Conservation (phyloP, 768 basidiomycete genomes). For the Suillus subluteus region DNA sequence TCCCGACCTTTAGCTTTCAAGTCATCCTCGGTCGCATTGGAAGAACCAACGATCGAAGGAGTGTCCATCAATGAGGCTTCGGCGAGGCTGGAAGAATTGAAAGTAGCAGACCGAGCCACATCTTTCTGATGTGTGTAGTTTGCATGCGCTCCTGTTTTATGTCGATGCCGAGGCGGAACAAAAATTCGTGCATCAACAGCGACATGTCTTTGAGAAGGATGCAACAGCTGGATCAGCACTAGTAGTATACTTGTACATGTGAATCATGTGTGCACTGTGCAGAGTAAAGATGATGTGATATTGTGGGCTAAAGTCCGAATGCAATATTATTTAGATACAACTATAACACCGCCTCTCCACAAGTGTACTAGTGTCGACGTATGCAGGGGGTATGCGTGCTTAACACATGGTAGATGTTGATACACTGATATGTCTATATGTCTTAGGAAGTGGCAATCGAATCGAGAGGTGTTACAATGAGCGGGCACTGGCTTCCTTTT, state of each 20-base stretch:
- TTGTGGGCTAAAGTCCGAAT: neutral
- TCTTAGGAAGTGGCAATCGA: neutral
- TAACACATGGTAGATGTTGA: neutral
- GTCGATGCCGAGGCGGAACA: too few relatives aligned
- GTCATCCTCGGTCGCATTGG: too few relatives aligned
- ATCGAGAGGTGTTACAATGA: conserved; percentile 44
- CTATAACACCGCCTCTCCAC: neutral
- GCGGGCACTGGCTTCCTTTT: conserved; percentile 65
- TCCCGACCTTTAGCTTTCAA: too few relatives aligned
- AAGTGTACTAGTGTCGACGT: neutral
- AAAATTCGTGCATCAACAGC: neutral
- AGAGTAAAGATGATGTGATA: neutral
- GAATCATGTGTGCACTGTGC: neutral
- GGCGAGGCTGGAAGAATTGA: too few relatives aligned
- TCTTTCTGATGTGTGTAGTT: too few relatives aligned
- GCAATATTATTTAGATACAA: neutral
- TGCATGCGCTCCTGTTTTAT: too few relatives aligned
- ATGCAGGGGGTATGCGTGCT: neutral
- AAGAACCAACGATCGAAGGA: too few relatives aligned
- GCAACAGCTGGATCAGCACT: neutral
- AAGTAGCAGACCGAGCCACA: too few relatives aligned
- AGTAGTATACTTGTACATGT: neutral
- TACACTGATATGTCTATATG: neutral
- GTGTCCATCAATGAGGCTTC: too few relatives aligned
- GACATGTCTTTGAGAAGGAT: neutral